phyloP scores from a whole-genome alignment of 495 filamentous ascomycete species.

The Aspergillus conjunctus region DNA sequence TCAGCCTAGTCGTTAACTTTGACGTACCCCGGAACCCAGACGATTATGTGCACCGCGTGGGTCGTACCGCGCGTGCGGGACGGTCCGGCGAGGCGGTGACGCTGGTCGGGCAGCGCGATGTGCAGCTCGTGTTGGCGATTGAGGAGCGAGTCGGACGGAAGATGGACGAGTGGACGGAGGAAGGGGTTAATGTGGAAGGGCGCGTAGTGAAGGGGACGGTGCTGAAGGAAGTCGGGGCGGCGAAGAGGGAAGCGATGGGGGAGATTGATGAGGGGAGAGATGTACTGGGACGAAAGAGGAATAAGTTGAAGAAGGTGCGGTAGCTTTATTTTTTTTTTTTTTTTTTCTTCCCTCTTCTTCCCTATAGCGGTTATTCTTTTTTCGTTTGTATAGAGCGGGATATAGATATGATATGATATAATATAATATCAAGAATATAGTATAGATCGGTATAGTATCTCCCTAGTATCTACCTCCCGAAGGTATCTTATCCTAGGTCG shows the following conservation, averaged over 20 bases:
- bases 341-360: not conserved
- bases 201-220: slow-evolving; percentile 74
- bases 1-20: slow-evolving; percentile 89
- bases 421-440: too few species aligned
- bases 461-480: too few species aligned
- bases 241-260: slow-evolving; percentile 84
- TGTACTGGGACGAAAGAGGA: slow-evolving; percentile 57
- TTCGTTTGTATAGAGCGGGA: too few species aligned
- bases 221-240: slow-evolving; percentile 85
- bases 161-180: slow-evolving; percentile 82
- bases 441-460: too few species aligned
- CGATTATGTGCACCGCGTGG: slow-evolving; percentile 96
- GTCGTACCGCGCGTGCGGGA: slow-evolving; percentile 91
- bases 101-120: slow-evolving; percentile 89
- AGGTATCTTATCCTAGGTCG: too few species aligned
- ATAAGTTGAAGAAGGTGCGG: slow-evolving; percentile 51
- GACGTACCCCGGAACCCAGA: slow-evolving; percentile 94
- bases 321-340: slow-evolving; percentile 18
- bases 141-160: slow-evolving; percentile 78
- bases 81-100: slow-evolving; percentile 79
- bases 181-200: slow-evolving; percentile 86
- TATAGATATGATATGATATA: too few species aligned
- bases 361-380: too few species aligned
- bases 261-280: slow-evolving; percentile 92
- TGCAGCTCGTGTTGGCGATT: slow-evolving; percentile 82